Conservation (phyloP, 176 grass and related monocot species). For the Musa beccarii region DNA sequence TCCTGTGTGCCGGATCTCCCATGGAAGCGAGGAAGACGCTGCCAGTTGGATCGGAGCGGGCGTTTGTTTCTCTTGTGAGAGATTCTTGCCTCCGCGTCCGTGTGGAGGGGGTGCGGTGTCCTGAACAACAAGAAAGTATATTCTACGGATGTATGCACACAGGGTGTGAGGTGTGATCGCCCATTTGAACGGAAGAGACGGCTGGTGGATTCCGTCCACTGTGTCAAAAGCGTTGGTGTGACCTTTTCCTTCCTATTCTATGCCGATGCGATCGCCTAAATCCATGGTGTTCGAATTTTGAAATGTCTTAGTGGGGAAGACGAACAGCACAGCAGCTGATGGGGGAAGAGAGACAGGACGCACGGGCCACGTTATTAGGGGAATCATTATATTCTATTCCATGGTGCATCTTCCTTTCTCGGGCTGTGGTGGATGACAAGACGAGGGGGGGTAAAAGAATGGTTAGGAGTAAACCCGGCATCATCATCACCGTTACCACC, state of each 20-base stretch:
- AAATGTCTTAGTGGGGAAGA: background rate
- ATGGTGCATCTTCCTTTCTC: background rate
- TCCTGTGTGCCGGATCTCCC: background rate
- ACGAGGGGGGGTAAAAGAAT: background rate
- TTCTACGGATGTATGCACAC: too few species aligned
- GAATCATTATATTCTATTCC: background rate
- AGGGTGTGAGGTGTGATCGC: too few species aligned
- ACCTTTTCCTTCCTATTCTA: background rate
- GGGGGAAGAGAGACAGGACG: background rate
- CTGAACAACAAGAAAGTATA: too few species aligned
- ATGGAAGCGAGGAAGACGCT: background rate
- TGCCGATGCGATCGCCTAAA: background rate
- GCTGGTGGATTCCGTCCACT: background rate
- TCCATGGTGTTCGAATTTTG: slow-evolving; percentile 1
- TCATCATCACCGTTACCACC: background rate
- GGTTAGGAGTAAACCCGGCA: background rate
- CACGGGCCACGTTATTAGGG: background rate
- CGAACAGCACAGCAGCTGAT: background rate
- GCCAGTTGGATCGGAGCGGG: slow-evolving; percentile 4
- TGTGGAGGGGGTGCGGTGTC: background rate
- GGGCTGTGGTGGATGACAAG: background rate
- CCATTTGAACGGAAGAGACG: background rate
- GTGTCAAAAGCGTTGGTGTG: background rate
- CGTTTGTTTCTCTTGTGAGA: slow-evolving; percentile 12
- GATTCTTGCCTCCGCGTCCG: slow-evolving; percentile 9